Base-by-base conservation (phyloP, 1,139 yeast genomes). In the Geotrichum reessii region DNA sequence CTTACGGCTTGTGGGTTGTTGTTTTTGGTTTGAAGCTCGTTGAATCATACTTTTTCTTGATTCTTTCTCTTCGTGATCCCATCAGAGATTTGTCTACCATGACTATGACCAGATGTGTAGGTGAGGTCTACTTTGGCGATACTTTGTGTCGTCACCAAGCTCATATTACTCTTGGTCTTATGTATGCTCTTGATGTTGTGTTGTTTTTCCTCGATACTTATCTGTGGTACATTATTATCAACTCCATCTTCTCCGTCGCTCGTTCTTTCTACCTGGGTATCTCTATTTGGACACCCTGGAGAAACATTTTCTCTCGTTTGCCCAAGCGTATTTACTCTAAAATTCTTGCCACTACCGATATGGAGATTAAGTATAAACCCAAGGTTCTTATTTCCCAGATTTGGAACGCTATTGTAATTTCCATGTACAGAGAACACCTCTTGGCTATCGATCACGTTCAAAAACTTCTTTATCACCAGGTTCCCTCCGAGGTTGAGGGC, bases 341-440 rank as follows among this genome's bases (percentile, higher is more conserved):
- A 84, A 85, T 93, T 66, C 83, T 93, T 75, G 98, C 98, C 53
- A 93, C 99, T 49, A 89, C 97, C 65, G 99, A 93, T 74, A 93
- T 93, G 98, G 99, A 93, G 78, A 90, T 93, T 73, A 93, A 93
- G 79, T 93, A 93, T 79, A 93, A 93, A 77, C 99, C 99, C 68
- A 93, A 93, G 83, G 98, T 93, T 66, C 81, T 93, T 74, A 92
- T 93, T 71, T 91, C 98, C 52, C 99, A 93, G 79, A 92, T 93
- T 69, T 93, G 99, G 99, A 93, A 93, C 74, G 99, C 99, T 59
- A 87, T 92, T 75, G 95, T 92, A 68, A 92, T 92, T 69, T 91
- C 97, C 63, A 92, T 92, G 97, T 92, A 92, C 84, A 89, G 98
- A 79, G 98, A 92, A 77, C 98, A 92, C 74, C 80, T 93, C 75